Conservation (phyloP, 306 rosid genomes). For the Rubus idaeus region DNA sequence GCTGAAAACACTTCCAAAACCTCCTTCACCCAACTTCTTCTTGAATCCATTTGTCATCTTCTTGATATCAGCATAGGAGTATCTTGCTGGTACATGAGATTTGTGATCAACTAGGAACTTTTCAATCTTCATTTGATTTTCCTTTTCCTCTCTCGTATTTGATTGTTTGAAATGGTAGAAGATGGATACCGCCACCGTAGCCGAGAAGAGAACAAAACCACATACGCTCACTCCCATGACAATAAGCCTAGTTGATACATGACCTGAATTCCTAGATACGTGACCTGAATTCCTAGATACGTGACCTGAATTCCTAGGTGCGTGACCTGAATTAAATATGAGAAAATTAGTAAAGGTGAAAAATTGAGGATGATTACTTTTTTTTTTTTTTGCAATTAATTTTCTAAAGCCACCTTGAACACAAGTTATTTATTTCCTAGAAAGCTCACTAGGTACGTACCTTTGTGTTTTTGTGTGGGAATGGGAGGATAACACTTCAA, state of each 20-base stretch:
- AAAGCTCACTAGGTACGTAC: not conserved
- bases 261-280: not conserved
- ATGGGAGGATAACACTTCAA: not conserved
- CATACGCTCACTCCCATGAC: not conserved
- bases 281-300: not conserved
- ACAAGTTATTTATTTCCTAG: not conserved
- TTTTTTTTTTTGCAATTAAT: not conserved
- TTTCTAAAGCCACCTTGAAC: not conserved
- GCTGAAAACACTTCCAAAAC: conserved; percentile 37
- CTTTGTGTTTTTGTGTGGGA: not conserved
- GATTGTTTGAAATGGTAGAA: not conserved
- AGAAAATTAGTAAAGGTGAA: not conserved
- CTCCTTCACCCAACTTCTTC: conserved; percentile 39
- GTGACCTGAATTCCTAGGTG: too few species aligned
- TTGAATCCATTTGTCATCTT: conserved; percentile 37
- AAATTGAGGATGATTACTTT: not conserved
- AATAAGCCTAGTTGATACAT: not conserved
- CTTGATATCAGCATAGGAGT: conserved; percentile 37
- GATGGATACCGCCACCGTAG: not conserved
- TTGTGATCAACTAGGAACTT: conserved; percentile 40
- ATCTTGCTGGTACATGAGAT: conserved; percentile 38
- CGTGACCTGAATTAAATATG: not conserved
- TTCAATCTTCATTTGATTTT: conserved; percentile 31
- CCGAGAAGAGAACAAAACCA: not conserved
- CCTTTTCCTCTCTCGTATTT: conserved; percentile 1